A percentile compares a stretch with the other conserved stretches of the same genome.
Conservation (phyloP, 495 filamentous ascomycete species). For the Chlorociboria aeruginascens region DNA sequence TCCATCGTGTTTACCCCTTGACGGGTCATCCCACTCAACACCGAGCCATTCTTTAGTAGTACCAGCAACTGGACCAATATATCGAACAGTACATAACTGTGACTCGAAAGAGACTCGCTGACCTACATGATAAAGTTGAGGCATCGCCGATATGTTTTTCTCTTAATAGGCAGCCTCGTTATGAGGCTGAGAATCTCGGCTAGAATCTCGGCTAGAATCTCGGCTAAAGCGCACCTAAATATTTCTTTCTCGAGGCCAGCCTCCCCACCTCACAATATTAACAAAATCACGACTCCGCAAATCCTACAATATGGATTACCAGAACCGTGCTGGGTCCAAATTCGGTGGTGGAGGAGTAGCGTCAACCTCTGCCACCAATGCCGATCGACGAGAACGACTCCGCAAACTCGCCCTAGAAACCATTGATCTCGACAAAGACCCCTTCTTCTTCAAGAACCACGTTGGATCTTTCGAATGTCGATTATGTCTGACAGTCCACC, state of each 20-base stretch:
- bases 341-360: slow-evolving; percentile 97
- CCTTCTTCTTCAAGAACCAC: slow-evolving; percentile 99
- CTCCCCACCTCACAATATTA: background rate
- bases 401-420: slow-evolving; percentile 96
- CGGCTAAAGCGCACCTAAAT: background rate
- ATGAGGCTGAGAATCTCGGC: slow-evolving; percentile 11
- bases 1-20: slow-evolving; percentile 81
- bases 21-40: slow-evolving; percentile 89
- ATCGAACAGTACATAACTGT: slow-evolving; percentile 71
- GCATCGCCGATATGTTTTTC: slow-evolving; percentile 19
- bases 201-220: slow-evolving; percentile 2
- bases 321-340: slow-evolving; percentile 95
- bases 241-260: background rate
- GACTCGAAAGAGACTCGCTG: slow-evolving; percentile 69
- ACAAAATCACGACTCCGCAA: background rate
- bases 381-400: slow-evolving; percentile 91
- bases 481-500: slow-evolving; percentile 96
- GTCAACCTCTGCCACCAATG: slow-evolving; percentile 84
- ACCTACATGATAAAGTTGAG: slow-evolving; percentile 33
- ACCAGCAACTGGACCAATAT: slow-evolving; percentile 61
- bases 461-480: slow-evolving; percentile 97
- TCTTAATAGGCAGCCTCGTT: background rate
- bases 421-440: slow-evolving; percentile 98
- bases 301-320: slow-evolving; percentile 40
- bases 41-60: slow-evolving; percentile 81